Conservation (phyloP, 2,329 filamentous ascomycete genomes). For the Colletotrichum costaricense region DNA sequence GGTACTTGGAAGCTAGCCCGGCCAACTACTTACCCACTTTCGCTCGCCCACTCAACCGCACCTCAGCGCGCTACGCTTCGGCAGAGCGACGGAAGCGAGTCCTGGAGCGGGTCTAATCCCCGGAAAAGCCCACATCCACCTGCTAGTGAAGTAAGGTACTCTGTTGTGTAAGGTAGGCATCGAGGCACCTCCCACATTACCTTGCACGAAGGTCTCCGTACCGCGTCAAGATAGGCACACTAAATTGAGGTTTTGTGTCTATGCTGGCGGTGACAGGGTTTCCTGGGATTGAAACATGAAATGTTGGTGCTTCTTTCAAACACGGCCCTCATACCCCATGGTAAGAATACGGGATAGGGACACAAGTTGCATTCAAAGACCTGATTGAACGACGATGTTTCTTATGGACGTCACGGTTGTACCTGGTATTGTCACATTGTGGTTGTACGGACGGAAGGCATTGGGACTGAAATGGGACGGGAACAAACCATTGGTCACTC, state of each 20-base stretch:
- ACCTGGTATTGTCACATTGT: background rate
- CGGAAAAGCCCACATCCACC: background rate
- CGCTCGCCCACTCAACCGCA: background rate
- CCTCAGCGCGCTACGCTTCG: constrained; percentile 10
- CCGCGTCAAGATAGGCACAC: too few relatives aligned
- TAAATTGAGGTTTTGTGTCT: background rate
- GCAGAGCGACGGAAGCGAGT: constrained; percentile 31
- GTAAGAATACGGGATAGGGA: background rate
- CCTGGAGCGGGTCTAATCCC: constrained; percentile 14
- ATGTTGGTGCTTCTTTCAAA: background rate
- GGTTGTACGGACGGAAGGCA: background rate
- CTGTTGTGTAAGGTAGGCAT: too few relatives aligned
- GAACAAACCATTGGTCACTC: background rate
- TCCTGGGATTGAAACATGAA: background rate
- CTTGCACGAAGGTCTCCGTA: too few relatives aligned
- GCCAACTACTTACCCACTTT: background rate
- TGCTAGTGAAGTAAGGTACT: too few relatives aligned
- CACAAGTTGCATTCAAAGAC: background rate
- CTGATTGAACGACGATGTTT: background rate
- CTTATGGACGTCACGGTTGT: background rate
- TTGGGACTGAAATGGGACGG: background rate
- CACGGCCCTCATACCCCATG: too few relatives aligned
- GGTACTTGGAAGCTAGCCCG: background rate
- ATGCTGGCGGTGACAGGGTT: background rate
- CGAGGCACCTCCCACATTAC: too few relatives aligned